phyloP scores from a whole-genome alignment of 768 basidiomycete genomes.

The Suillus occidentalis region DNA sequence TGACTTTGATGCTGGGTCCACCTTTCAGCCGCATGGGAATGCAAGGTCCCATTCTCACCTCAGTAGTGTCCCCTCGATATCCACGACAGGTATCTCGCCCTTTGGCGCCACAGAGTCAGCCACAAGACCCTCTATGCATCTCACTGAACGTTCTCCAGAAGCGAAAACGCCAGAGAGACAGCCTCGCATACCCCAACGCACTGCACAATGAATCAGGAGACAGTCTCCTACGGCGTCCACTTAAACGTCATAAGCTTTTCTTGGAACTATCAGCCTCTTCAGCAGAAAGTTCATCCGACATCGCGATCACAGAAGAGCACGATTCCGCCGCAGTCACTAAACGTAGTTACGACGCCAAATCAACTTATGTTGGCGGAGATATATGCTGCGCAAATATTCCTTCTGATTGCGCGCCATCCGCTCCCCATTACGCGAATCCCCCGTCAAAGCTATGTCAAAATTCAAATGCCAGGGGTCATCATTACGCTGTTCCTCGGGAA shows the following conservation, averaged over 20 bases:
- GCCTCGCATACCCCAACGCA: slow-evolving; percentile 27
- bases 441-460: not conserved
- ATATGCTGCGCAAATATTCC: not conserved
- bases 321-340: not conserved
- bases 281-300: not conserved
- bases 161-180: slow-evolving; percentile 29
- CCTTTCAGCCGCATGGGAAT: not conserved
- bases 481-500: not conserved
- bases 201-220: slow-evolving; percentile 21
- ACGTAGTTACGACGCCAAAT: too few relatives aligned
- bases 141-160: slow-evolving; percentile 22
- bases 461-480: not conserved
- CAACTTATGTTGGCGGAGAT: not conserved
- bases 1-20: not conserved
- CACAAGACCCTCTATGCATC: slow-evolving; percentile 10
- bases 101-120: not conserved
- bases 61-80: too few relatives aligned
- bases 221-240: slow-evolving; percentile 31
- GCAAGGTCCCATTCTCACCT: not conserved
- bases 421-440: not conserved
- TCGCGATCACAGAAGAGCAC: not conserved
- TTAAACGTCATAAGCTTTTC: slow-evolving; percentile 27
- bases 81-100: not conserved
- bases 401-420: not conserved
- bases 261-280: slow-evolving; percentile 22